Evolutionary conservation across 176 grass and related monocot genomes (phyloP), one percentile per base, ranked within the genome.

Genomic region (Aegilops umbellulata): DNA sequence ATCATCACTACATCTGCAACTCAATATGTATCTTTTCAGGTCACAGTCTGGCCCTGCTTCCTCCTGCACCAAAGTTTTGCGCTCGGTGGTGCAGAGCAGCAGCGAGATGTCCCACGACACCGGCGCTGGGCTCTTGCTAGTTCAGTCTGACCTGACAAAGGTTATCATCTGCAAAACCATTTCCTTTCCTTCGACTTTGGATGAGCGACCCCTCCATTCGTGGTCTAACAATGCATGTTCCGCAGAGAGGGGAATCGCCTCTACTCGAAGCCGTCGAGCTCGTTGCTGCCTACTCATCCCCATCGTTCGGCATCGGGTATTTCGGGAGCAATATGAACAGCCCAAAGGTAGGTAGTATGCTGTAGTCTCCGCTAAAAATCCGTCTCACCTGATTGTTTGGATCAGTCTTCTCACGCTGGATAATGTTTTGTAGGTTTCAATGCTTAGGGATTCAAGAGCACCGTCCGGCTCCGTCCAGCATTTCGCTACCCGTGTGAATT

Each of bases 271-370:
- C 88, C 3, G 60, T 80, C 8, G 96, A 98, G 85, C 36, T 98
- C 20, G 93, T 92, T 87, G 96, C 93, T 46, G 96, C 91, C 14
- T 95, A 95, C 78, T 94, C 93, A 3, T 98, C 96, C 1, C 69
- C 90, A n/a, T 98, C 96, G 27, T 94, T 95, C 74, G 96, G 91
- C 57, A 79, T 94, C 8, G 96, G 91, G 73, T 95, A 98, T 81
- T 89, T 95, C 3, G 93, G 88, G 36, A 98, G 86, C 81, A 88
- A 84, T 70, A 98, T 98, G 93, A 89, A 77, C 62, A 69, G 25
- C 67, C 93, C 96, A 72, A 95, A 95, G 93, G 91, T 95, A 71
- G 72, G 14, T 19, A 17, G 1, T 15, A 27, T 31, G 71, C 25
- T 1, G 22, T 31, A 55, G 7, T 71, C 38, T 13, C 20, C 16